Conservation (phyloP, 208 protist genomes). For the Crithidia sp. region DNA sequence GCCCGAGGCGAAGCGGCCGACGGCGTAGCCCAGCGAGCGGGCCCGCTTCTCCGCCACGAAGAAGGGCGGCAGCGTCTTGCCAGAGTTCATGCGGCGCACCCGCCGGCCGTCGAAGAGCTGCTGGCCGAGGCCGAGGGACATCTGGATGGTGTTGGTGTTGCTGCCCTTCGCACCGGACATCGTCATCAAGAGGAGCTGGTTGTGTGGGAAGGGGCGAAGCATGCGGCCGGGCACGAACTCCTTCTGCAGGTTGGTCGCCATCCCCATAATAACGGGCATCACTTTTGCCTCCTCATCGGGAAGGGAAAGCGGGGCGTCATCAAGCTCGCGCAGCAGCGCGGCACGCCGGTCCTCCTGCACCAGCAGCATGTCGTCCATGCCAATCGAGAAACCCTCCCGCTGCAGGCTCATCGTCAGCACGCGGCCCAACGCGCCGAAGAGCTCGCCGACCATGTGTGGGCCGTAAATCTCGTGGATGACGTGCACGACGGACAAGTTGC, state of each 20-base stretch:
- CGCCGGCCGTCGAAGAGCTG: slow-evolving; percentile 99
- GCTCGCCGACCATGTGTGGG: slow-evolving; percentile 87
- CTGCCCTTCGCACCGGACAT: slow-evolving; percentile 98
- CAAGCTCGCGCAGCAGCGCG: slow-evolving; percentile 79
- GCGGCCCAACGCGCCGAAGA: slow-evolving; percentile 96
- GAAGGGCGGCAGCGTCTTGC: slow-evolving; percentile 97
- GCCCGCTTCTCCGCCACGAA: slow-evolving; percentile 76
- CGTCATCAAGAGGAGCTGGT: slow-evolving; percentile 99
- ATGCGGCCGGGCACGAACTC: slow-evolving; percentile 90
- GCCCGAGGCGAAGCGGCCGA: slow-evolving; percentile 98
- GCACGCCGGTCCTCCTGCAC: slow-evolving; percentile 65
- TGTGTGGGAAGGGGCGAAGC: slow-evolving; percentile 95
- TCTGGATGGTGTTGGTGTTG: slow-evolving; percentile 98
- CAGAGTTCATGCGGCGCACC: slow-evolving; percentile 95
- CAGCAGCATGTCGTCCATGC: slow-evolving; percentile 98
- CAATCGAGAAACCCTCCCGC: slow-evolving; percentile 97
- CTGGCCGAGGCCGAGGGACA: slow-evolving; percentile 96
- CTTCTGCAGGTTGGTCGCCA: slow-evolving; percentile 85
- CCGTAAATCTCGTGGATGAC: slow-evolving; percentile 98
- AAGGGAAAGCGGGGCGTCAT: slow-evolving; percentile 73
- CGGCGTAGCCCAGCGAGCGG: slow-evolving; percentile 90
- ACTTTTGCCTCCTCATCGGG: slow-evolving; percentile 80
- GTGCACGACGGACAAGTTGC: slow-evolving; percentile 92
- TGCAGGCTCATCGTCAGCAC: slow-evolving; percentile 97
- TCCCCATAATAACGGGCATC: slow-evolving; percentile 79